Evolutionary conservation across 2,329 filamentous ascomycete species (phyloP).

Genomic region (Venturia carpophila): DNA sequence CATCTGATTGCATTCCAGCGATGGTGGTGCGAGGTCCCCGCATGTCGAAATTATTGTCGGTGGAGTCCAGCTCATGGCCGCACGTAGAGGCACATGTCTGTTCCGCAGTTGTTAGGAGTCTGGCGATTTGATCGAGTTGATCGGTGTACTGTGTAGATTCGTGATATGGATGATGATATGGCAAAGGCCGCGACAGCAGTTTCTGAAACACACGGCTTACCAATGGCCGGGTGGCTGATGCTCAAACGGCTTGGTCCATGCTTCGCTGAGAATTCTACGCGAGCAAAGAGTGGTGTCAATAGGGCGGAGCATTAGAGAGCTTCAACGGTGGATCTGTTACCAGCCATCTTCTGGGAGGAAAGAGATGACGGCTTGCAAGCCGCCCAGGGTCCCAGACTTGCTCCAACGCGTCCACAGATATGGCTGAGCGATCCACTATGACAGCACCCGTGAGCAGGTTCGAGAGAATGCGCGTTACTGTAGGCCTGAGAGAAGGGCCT

Average conservation of each 20-base stretch:
- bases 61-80: neutral
- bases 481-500: neutral
- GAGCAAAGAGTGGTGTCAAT: conserved; percentile 5
- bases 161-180: neutral
- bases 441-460: neutral
- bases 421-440: neutral
- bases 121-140: neutral
- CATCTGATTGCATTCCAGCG: neutral
- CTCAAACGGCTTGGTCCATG: conserved; percentile 4
- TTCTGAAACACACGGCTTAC: neutral
- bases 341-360: neutral
- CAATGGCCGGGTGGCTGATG: neutral
- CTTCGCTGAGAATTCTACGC: neutral
- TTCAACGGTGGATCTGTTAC: neutral
- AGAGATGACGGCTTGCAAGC: neutral
- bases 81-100: neutral
- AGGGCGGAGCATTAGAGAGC: neutral
- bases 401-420: neutral
- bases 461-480: neutral
- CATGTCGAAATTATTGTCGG: neutral
- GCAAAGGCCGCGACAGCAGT: neutral
- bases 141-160: neutral
- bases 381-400: neutral
- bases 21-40: neutral
- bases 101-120: neutral